Base-by-base conservation (phyloP, 164 flowering plant genomes). In the Kalanchoe fedtschenkoi region DNA sequence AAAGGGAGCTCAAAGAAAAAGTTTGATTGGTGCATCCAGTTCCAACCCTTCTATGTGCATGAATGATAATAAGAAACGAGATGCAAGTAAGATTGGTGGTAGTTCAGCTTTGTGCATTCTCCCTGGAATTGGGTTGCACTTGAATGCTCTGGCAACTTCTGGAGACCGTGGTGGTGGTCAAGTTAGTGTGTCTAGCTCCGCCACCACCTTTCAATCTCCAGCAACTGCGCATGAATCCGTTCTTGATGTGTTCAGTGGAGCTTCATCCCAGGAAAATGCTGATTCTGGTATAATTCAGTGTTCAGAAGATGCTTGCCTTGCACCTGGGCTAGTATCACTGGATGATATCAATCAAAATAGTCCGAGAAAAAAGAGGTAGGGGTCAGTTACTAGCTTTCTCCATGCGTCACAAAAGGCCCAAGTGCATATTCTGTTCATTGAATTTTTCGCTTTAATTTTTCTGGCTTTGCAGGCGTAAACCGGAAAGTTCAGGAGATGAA, bases 51-150 rank as follows among this genome's bases (percentile, higher is more conserved):
- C 80, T 21, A 47, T 47, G 29, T 44, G 70, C 11, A 39, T 62
- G 9, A 77, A 72, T 42, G 67, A 54, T 44, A 78, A 80, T 65
- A 77, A 76, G 60, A 79, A 78, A 33, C 35, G 76, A 55, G 74
- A 74, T 59, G 71, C 87, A 21, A 8, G 61, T 5, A 81, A 74
- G 63, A 66, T 74, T 32, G 71, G 70, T 51, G 68, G 38, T 64
- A 74, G 72, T 61, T 79, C 95, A 30, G 73, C 91, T 21, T 63
- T 81, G 33, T 56, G 84, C 59, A 47, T 79, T 56, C 66, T 85
- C 34, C 87, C 97, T 66, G 89, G 95, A 42, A 90, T 93, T 72
- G 99, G 99, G 56, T 76, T 90, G 83, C 97, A 93, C 73, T 79
- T 93, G 62, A 90, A 93, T 76, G 77, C 96, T 67, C 78, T 93